Base-by-base conservation (phyloP, 768 basidiomycete species). In the Thelephora ganbajun region DNA sequence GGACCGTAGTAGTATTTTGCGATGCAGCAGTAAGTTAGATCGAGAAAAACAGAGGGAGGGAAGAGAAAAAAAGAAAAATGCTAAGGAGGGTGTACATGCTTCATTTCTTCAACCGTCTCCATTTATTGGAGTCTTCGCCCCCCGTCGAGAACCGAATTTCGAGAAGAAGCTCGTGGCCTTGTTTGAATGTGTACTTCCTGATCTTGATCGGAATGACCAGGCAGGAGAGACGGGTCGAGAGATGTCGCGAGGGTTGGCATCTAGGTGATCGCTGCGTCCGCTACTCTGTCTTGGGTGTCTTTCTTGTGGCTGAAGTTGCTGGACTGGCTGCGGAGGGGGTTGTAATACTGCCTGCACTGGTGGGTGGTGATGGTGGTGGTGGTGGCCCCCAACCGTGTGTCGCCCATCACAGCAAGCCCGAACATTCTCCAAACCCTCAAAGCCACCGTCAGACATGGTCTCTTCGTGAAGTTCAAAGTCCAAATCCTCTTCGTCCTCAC, bases 341-440 rank as follows among this genome's bases (percentile, higher is more conserved):
- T 30, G 26, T 4, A 30, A 30, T 30, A 30, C 26, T 30, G 26
- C 26, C 26, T 30, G 26, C 5, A 30, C 26, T 9, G 26, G 9
- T 4, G 26, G 63, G 48, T 69, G 64, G 47, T 75, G 68, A 51
- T 72, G 66, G 47, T 74, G 68, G 43, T 78, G 76, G 34, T 79
- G 76, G 22, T 77, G 79, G 50, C 72, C 74, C 0, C 87, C 86
- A 14, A 92, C 86, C 1, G 87, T 90, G 62, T 92, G 89, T 45
- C 77, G 72, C 16, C 87, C 88, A 60, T 89, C 86, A 56, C 87
- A 91, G 60, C 88, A 91, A 1, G 85, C 91, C 19, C 94, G 76
- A 18, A 97, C 92, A 57, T 98, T 97, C 67, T 97, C 93, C 47
- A 98, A 63, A 0, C 91, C 92, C 57, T 97, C 93, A 59, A 77